Evolutionary conservation across 2,329 filamentous ascomycete genomes (phyloP), one percentile per base, ranked within the genome.

Genomic region (Fusarium multiceps): DNA sequence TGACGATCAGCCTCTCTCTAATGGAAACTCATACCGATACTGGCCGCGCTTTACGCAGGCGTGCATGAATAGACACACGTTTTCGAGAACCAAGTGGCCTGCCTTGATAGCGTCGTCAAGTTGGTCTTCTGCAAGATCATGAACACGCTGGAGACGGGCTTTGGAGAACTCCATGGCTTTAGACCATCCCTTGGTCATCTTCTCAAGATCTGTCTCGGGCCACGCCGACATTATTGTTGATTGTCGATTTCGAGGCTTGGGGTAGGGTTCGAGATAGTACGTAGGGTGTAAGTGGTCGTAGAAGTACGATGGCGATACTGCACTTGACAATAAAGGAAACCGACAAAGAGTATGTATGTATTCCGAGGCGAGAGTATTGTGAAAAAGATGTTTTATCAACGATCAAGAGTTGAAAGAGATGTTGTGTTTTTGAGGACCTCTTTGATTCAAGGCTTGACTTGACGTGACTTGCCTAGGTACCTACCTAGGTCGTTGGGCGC

Each of bases 61-160:
- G 55, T 82, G 80, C 25, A 82, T 74, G 54, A 82, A 82, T n/a
- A 82, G 62, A 46, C 80, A 82, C 16, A 80, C 72, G 10, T 80
- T 82, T 71, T 82, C 80, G 34, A 82, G 70, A 14, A 81, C 75
- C 23, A 82, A 59, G 12, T 68, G 72, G 6, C 80, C 80, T 28
- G 79, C 76, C 11, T 75, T 71, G 46, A 74, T 69, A 1, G 78
- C 79, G 18, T 71, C 69, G 28, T 78, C 74, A 25, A 81, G 70
- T 64, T 80, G 73, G 20, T 77, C 72, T n/a, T 74, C 73, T n/a
- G 77, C 69, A 51, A 79, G 73, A 25, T 74, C 71, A 46, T 78
- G 71, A 18, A 81, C 72, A n/a, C 74, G 71, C 46, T 75, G 69
- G 12, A 82, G 57, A 13, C 80, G 73, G 46, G 79, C 74, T 30